phyloP scores from a whole-genome alignment of 768 basidiomycete species.

The Trametes cingulata region DNA sequence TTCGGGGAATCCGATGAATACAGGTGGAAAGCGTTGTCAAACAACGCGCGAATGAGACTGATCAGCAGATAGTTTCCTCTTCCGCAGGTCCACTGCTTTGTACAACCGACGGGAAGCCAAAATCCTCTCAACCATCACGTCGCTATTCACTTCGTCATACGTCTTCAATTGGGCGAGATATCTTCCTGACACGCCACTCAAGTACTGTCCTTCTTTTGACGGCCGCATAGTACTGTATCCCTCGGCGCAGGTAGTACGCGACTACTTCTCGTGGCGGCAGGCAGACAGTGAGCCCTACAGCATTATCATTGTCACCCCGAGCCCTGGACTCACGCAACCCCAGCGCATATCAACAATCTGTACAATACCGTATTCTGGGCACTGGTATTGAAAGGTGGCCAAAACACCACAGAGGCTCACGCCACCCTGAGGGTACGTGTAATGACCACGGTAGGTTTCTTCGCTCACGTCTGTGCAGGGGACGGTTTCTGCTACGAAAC shows the following conservation, averaged over 20 bases:
- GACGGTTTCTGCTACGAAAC: slow-evolving; percentile 84
- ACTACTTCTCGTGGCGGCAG: slow-evolving; percentile 97
- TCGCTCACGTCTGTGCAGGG: slow-evolving; percentile 52
- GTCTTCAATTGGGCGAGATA: slow-evolving; percentile 83
- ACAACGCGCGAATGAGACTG: slow-evolving; percentile 15
- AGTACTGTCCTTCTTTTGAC: slow-evolving; percentile 92
- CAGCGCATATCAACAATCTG: slow-evolving; percentile 97
- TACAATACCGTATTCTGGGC: slow-evolving; percentile 98
- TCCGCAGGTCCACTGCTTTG: slow-evolving; percentile 70
- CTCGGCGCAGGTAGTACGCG: slow-evolving; percentile 64
- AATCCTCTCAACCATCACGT: slow-evolving; percentile 79
- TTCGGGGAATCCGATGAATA: slow-evolving; percentile 99
- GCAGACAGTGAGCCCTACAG: slow-evolving; percentile 73
- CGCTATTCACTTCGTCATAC: slow-evolving; percentile 89
- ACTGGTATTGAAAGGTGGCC: slow-evolving; percentile 78
- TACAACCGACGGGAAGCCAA: slow-evolving; percentile 90
- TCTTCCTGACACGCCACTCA: slow-evolving; percentile 70
- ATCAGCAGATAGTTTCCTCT: slow-evolving; percentile 68
- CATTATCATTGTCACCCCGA: neutral
- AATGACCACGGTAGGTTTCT: neutral
- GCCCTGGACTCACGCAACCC: neutral
- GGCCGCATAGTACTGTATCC: slow-evolving; percentile 87
- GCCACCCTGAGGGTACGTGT: slow-evolving; percentile 65
- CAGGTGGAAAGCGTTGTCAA: slow-evolving; percentile 51
- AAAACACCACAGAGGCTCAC: slow-evolving; percentile 81